Percentiles rank a stretch among this genome's conserved stretches.
Conservation (phyloP, 2,329 filamentous ascomycete species). For the Coniosporium tulheliwenetii region DNA sequence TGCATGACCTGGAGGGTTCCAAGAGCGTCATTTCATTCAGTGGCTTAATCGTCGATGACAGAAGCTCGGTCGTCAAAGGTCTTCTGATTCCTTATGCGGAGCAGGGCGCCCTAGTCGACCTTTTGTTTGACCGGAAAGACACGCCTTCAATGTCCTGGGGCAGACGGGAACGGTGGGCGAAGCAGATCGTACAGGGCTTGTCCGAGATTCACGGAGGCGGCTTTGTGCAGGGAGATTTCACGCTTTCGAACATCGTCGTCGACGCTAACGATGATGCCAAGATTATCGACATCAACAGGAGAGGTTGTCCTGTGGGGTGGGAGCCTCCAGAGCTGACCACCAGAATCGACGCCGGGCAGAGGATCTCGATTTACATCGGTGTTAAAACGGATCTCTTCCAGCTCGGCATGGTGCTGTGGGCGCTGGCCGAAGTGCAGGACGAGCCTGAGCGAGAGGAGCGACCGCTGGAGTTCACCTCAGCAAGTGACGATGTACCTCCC, state of each 20-base stretch:
- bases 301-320: constrained; percentile 96
- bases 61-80: constrained; percentile 60
- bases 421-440: constrained; percentile 71
- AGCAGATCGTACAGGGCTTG: constrained; percentile 77
- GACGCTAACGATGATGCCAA: constrained; percentile 72
- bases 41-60: constrained; percentile 74
- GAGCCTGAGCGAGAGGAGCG: constrained; percentile 70
- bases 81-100: constrained; percentile 79
- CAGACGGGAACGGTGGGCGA: constrained; percentile 72
- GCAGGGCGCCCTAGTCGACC: constrained; percentile 74
- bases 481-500: constrained; percentile 41
- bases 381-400: constrained; percentile 96
- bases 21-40: constrained; percentile 71
- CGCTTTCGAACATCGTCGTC: constrained; percentile 91
- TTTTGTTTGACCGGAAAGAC: constrained; percentile 65
- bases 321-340: constrained; percentile 82
- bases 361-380: constrained; percentile 93
- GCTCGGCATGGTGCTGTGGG: constrained; percentile 94
- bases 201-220: constrained; percentile 90
- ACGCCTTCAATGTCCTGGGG: constrained; percentile 44
- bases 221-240: constrained; percentile 96
- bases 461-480: constrained; percentile 36
- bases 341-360: constrained; percentile 74
- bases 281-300: constrained; percentile 95
- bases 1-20: constrained; percentile 61